Base-by-base conservation (phyloP, 2,329 filamentous ascomycete species). In the Xylariaceae sp. region DNA sequence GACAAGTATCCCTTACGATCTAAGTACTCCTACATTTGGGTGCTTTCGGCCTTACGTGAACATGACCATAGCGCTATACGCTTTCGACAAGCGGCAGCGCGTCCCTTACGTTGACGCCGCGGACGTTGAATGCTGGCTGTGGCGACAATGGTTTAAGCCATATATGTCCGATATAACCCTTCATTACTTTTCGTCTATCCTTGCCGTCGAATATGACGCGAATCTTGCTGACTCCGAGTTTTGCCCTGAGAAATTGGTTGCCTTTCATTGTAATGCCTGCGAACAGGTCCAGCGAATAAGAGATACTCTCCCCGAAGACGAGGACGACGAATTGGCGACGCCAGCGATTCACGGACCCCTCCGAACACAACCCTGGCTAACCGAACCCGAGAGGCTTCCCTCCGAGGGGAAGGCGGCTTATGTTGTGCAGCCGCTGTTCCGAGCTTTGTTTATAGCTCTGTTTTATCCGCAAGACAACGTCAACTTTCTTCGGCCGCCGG, bases 281-380 rank as follows among this genome's bases (percentile, higher is more conserved):
- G 54, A 53, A 21, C 54, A 53, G 37, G 37, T 26, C 2, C 22
- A 53, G 34, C 48, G 46, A 30, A 13, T 49, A 18, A 53, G 37
- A 43, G 49, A 56, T 22, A 26, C 40, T 39, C 42, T 13, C 46
- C 32, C 42, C 16, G 26, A 46, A 46, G 42, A 36, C n/a, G 39
- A 51, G 19, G 26, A 37, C 15, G 29, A 29, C 26, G 42, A 21
- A 40, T 34, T n/a, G n/a, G n/a, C 53, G 32, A 42, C 29, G 18
- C 39, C 29, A 8, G 48, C 39, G 39, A 44, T 34, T 37, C 18
- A 7, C 43, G 49, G 44, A 37, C 49, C n/a, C n/a, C n/a, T n/a
- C n/a, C n/a, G n/a, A n/a, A n/a, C n/a, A n/a, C n/a, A n/a, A n/a
- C n/a, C n/a, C n/a, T n/a, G n/a, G n/a, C n/a, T n/a, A n/a, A n/a